Percentiles rank a stretch among this genome's conserved stretches.
phyloP scores from a whole-genome alignment of 257 asterid genomes.

The Primulina tabacum region DNA sequence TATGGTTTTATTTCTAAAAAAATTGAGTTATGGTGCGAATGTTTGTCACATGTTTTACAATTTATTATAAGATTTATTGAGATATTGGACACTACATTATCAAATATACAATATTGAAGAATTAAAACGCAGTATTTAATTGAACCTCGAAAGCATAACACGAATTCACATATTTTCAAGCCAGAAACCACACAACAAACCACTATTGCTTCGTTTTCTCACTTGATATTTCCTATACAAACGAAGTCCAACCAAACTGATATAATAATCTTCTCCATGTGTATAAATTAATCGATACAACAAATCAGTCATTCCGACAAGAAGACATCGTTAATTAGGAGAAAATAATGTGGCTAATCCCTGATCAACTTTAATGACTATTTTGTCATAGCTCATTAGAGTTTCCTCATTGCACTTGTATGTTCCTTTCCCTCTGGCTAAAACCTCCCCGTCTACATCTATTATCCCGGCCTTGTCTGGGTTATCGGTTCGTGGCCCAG shows the following conservation, averaged over 20 bases:
- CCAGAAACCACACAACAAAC: background rate
- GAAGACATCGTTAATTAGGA: conserved; percentile 39
- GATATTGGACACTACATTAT: too few species aligned
- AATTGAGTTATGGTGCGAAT: too few species aligned
- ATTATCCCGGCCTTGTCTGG: conserved; percentile 44
- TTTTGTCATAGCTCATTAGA: conserved; percentile 66
- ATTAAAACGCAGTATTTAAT: too few species aligned
- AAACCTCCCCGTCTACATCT: conserved; percentile 60
- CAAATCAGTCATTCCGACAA: background rate
- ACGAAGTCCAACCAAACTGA: background rate
- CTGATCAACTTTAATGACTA: conserved; percentile 65
- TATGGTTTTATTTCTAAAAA: too few species aligned
- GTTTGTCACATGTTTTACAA: background rate
- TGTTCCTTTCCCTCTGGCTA: conserved; percentile 78
- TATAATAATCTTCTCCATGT: background rate
- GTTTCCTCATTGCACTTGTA: conserved; percentile 63
- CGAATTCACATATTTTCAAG: background rate
- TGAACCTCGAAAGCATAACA: too few species aligned
- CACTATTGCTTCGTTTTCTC: too few species aligned
- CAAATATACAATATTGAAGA: too few species aligned
- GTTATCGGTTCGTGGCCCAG: conserved; percentile 55
- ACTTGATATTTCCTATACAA: background rate
- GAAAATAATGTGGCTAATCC: conserved; percentile 86
- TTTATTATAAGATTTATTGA: too few species aligned
- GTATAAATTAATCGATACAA: background rate